Conservation (phyloP, 1,284 basidiomycete genomes). For the Xerocomus minutiporus region DNA sequence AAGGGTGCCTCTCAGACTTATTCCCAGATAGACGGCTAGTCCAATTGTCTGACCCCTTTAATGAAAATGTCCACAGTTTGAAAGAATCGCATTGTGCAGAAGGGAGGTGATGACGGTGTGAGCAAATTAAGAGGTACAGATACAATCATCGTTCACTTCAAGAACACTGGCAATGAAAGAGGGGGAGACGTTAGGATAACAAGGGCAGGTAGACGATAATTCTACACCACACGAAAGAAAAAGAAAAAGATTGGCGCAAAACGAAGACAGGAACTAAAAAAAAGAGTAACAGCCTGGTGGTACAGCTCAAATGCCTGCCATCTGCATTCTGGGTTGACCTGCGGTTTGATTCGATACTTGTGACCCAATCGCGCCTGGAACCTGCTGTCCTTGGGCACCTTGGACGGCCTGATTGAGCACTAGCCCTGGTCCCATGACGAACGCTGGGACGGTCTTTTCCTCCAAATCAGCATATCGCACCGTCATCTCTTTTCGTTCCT, state of each 20-base stretch:
- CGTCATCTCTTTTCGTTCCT: slow-evolving; percentile 82
- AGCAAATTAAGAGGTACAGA: slow-evolving; percentile 37
- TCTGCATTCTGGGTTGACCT: slow-evolving; percentile 32
- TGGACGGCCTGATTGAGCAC: slow-evolving; percentile 37
- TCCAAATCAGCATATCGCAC: slow-evolving; percentile 84
- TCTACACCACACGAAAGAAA: slow-evolving; percentile 9
- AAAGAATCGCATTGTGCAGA: slow-evolving; percentile 22
- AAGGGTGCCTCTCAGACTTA: not conserved
- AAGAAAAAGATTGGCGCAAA: slow-evolving; percentile 15
- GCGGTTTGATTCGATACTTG: slow-evolving; percentile 26
- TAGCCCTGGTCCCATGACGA: slow-evolving; percentile 51
- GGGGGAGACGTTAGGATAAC: slow-evolving; percentile 20
- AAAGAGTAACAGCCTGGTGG: slow-evolving; percentile 6
- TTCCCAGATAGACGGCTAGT: not conserved
- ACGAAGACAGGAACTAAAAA: slow-evolving; percentile 10
- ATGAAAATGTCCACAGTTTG: slow-evolving; percentile 16
- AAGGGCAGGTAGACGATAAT: slow-evolving; percentile 3
- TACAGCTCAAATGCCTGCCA: slow-evolving; percentile 33
- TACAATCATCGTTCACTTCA: slow-evolving; percentile 38
- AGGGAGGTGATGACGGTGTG: slow-evolving; percentile 15
- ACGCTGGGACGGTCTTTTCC: slow-evolving; percentile 72
- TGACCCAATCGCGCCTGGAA: slow-evolving; percentile 30
- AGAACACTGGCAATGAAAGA: slow-evolving; percentile 27
- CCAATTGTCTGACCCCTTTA: not conserved
- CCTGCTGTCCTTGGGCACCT: slow-evolving; percentile 26